phyloP scores from a whole-genome alignment of 2,329 filamentous ascomycete species.

The Drechslerella dactyloides region DNA sequence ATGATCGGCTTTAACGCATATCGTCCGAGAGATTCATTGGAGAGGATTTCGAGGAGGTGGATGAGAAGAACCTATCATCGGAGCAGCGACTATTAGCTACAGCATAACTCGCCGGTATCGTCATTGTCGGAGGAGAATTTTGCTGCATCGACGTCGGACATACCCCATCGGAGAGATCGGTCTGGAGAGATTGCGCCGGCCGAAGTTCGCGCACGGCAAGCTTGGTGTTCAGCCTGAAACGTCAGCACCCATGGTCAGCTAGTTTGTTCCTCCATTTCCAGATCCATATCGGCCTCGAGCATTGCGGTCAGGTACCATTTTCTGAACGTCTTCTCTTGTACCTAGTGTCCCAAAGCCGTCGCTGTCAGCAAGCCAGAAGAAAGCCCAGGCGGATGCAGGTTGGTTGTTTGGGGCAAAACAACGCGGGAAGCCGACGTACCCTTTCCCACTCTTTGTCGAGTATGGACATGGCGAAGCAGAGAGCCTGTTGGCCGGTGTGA shows the following conservation, averaged over 20 bases:
- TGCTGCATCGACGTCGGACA: constrained; percentile 56
- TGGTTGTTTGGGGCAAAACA: constrained; percentile 10
- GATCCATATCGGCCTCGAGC: too few species aligned
- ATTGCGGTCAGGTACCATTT: constrained; percentile 73
- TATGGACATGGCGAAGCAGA: constrained; percentile 27
- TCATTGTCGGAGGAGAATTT: background rate
- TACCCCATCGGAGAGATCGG: constrained; percentile 91
- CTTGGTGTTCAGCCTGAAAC: constrained; percentile 91
- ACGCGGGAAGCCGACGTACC: constrained; percentile 39
- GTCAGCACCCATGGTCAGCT: background rate
- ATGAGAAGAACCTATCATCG: constrained; percentile 79
- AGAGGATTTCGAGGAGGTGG: constrained; percentile 94
- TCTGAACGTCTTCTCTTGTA: constrained; percentile 98
- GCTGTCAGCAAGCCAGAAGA: constrained; percentile 57
- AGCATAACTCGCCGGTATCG: background rate
- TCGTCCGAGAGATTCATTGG: constrained; percentile 89
- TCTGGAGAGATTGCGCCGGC: constrained; percentile 81
- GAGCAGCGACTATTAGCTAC: constrained; percentile 17
- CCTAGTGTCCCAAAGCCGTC: constrained; percentile 66
- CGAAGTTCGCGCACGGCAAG: constrained; percentile 76
- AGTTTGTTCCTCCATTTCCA: too few species aligned
- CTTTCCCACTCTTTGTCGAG: constrained; percentile 40
- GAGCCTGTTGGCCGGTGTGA: too few species aligned
- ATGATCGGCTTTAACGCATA: constrained; percentile 97
- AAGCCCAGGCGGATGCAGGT: constrained; percentile 6